Evolutionary conservation across 305 asterid species (phyloP).

Genomic region (Fraxinus paxiana): DNA sequence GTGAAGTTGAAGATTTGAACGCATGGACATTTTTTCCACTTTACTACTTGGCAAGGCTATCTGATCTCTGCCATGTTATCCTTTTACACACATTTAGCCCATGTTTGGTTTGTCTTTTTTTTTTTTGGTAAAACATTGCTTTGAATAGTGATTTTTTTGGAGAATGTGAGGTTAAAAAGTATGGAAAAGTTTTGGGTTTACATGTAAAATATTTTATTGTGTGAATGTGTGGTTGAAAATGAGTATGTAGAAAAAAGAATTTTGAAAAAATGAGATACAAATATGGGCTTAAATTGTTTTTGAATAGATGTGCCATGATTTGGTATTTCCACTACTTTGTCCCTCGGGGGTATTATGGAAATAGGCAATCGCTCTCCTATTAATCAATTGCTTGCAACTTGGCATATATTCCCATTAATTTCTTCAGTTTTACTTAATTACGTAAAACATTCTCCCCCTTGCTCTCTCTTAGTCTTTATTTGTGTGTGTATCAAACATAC

Average conservation of each 20-base stretch:
- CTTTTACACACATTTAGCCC: background rate
- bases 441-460: background rate
- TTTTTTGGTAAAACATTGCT: background rate
- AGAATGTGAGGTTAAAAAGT: too few relatives aligned
- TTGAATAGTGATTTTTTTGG: background rate
- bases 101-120: background rate
- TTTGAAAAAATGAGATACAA: background rate
- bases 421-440: background rate
- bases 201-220: background rate
- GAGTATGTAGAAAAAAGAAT: background rate
- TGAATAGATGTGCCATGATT: background rate
- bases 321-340: background rate
- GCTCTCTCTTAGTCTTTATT: background rate
- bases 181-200: background rate
- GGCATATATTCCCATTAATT: background rate
- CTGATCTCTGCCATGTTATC: background rate
- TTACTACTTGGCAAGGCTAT: background rate
- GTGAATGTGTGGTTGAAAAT: background rate
- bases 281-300: background rate
- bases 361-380: background rate
- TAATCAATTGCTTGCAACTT: background rate
- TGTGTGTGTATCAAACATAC: background rate
- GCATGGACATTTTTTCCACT: background rate
- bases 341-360: background rate
- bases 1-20: background rate